Conservation (phyloP, 1,284 basidiomycete genomes). For the Trichosporon faecale region DNA sequence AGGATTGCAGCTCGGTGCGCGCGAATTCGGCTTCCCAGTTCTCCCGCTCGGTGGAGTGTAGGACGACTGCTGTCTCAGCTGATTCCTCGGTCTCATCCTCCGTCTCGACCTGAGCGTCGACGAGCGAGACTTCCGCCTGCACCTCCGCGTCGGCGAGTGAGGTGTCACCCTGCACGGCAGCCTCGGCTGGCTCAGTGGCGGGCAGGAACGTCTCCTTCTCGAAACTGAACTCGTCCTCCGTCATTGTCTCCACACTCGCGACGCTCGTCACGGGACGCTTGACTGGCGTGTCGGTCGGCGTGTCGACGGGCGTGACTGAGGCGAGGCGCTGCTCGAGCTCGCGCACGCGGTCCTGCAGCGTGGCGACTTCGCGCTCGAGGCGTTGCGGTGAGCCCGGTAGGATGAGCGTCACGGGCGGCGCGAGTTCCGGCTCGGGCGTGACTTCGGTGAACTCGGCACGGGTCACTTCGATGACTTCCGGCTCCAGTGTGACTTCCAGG, state of each 20-base stretch:
- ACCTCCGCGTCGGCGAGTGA: neutral
- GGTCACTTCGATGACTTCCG: neutral
- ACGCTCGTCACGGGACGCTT: neutral
- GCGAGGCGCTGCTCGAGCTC: constrained; percentile 24
- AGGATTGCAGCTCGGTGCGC: neutral
- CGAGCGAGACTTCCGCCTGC: neutral
- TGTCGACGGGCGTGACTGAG: constrained; percentile 1
- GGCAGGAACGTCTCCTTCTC: neutral
- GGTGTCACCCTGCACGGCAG: neutral
- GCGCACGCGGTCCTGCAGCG: constrained; percentile 20
- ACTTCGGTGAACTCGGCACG: neutral
- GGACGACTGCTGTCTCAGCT: neutral
- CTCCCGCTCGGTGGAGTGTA: neutral
- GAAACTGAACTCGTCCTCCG: neutral
- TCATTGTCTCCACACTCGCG: neutral
- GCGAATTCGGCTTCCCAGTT: neutral
- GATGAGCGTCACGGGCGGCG: neutral
- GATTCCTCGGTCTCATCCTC: neutral
- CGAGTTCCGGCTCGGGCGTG: neutral
- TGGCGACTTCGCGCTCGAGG: constrained; percentile 16
- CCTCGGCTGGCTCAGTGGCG: neutral
- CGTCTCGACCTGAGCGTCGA: neutral
- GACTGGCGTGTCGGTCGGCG: neutral
- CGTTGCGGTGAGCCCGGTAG: neutral
- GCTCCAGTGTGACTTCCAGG: neutral